A percentile compares a stretch with the other conserved stretches of the same genome.
These are phyloP conservation scores for Claviceps fusiformis DNA, from an alignment of 2,329 filamentous ascomycete genomes.

Conservation along the genomic window DNA sequence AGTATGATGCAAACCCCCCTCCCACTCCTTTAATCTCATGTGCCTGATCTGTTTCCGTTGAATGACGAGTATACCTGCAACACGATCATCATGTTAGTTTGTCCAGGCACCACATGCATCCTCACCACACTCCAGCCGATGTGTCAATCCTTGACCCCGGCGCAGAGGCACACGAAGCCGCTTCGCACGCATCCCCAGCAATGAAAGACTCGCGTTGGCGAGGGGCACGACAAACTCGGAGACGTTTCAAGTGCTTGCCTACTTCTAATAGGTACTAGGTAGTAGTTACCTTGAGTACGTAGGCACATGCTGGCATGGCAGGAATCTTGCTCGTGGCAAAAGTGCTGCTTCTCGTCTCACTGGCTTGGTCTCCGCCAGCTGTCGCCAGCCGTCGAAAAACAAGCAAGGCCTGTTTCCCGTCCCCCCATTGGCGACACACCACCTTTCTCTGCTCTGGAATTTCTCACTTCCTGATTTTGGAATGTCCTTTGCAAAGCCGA, in stretches of 20 bases:
- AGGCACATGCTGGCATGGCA: no score
- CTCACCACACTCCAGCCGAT: not conserved
- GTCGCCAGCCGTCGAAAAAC: not conserved
- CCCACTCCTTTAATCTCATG: not conserved
- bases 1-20: no score
- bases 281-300: no score
- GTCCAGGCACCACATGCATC: not conserved
- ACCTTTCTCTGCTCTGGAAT: not conserved
- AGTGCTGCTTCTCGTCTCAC: not conserved
- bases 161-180: not conserved
- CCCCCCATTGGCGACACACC: not conserved
- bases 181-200: not conserved
- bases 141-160: not conserved
- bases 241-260: no score
- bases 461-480: not conserved
- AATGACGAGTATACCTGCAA: not conserved
- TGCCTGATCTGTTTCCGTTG: not conserved
- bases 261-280: no score
- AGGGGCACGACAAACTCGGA: not conserved
- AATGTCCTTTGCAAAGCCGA: no score
- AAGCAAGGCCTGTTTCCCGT: not conserved
- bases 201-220: not conserved
- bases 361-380: not conserved
- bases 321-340: not conserved
- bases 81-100: no score